Conservation (phyloP, 345 rosid genomes). For the Eutrema japonicum region DNA sequence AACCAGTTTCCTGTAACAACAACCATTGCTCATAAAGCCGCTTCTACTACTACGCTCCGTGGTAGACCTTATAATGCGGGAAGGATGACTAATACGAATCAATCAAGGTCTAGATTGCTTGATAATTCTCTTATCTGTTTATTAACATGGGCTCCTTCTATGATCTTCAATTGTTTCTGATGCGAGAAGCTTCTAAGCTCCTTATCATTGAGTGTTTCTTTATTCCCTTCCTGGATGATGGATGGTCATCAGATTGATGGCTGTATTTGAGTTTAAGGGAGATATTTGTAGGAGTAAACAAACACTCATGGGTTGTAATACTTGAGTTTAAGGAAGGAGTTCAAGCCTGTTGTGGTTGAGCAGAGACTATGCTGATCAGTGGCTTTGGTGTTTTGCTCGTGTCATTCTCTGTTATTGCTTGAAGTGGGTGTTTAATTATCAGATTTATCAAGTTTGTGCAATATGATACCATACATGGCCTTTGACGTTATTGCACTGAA, state of each 20-base stretch:
- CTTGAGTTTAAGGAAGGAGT: slow-evolving; percentile 5
- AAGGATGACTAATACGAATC: slow-evolving; percentile 49
- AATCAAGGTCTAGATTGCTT: slow-evolving; percentile 62
- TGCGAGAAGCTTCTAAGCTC: slow-evolving; percentile 23
- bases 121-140: slow-evolving; percentile 21
- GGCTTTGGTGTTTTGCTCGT: slow-evolving; percentile 7
- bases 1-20: slow-evolving; percentile 67
- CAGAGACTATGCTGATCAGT: not conserved
- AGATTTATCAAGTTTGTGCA: not conserved
- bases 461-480: not conserved
- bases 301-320: not conserved
- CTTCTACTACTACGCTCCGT: slow-evolving; percentile 52
- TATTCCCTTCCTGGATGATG: not conserved
- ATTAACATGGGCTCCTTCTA: slow-evolving; percentile 1
- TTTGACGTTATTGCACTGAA: too few species aligned
- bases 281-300: not conserved
- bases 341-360: slow-evolving; percentile 7
- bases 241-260: slow-evolving; percentile 7
- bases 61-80: slow-evolving; percentile 58
- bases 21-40: slow-evolving; percentile 59
- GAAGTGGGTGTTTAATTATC: slow-evolving; percentile 9
- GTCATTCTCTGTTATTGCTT: slow-evolving; percentile 2
- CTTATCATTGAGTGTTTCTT: not conserved
- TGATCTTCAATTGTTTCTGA: not conserved
- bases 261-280: not conserved